Evolutionary conservation across 345 rosid species (phyloP).

Genomic region (Camelina neglecta): DNA sequence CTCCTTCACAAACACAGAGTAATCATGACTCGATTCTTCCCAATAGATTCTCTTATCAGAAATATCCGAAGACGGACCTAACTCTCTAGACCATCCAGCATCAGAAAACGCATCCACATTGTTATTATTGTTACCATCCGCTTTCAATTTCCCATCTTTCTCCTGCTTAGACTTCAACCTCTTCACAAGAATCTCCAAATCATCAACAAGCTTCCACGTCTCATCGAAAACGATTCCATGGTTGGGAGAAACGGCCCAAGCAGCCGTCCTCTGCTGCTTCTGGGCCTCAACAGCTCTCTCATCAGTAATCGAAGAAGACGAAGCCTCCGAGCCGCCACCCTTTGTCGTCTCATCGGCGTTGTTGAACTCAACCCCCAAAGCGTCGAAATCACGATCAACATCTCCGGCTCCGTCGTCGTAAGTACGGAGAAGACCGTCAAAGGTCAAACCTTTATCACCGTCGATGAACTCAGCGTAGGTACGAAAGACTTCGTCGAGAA

Average conservation of each 20-base stretch:
- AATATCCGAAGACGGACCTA: constrained; percentile 76
- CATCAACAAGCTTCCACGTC: constrained; percentile 94
- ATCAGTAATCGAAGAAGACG: constrained; percentile 77
- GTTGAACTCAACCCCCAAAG: constrained; percentile 73
- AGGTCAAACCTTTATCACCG: constrained; percentile 78
- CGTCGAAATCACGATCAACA: constrained; percentile 93
- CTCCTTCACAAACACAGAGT: constrained; percentile 67
- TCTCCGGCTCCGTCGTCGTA: constrained; percentile 99
- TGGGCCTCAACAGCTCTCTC: constrained; percentile 76
- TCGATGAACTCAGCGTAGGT: constrained; percentile 94
- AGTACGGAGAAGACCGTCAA: constrained; percentile 84
- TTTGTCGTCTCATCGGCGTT: constrained; percentile 48
- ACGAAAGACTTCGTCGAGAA: constrained; percentile 93
- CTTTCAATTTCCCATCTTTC: constrained; percentile 73
- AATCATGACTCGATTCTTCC: constrained; percentile 83
- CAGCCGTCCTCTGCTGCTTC: constrained; percentile 90
- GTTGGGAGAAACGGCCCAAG: constrained; percentile 95
- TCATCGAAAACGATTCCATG: constrained; percentile 96
- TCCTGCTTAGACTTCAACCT: constrained; percentile 84
- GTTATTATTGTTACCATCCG: background rate
- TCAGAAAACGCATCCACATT: constrained; percentile 78
- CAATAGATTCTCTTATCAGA: constrained; percentile 76
- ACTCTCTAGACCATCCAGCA: constrained; percentile 76
- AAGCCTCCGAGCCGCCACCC: constrained; percentile 60
- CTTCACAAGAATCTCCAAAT: constrained; percentile 91